Conservation (phyloP, 2,329 filamentous ascomycete genomes). For the Iodosphaeria phyllophila region DNA sequence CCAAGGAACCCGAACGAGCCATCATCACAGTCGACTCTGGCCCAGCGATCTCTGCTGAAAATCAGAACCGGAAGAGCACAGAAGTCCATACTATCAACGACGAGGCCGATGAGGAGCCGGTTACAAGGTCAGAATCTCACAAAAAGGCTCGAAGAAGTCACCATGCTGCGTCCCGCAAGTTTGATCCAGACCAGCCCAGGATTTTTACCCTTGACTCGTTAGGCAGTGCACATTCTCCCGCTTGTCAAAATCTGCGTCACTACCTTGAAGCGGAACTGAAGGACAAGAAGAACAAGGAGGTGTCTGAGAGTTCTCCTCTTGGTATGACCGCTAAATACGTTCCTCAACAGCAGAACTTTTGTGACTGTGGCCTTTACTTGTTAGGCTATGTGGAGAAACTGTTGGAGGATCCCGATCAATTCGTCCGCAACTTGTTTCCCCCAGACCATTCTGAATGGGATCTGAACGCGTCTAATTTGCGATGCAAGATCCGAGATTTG, state of each 20-base stretch:
- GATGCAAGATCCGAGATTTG: conserved; percentile 44
- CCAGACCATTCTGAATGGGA: conserved; percentile 30
- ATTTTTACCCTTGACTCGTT: conserved; percentile 86
- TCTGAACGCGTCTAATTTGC: conserved; percentile 40
- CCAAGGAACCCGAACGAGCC: too few relatives aligned
- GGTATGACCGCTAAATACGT: conserved; percentile 57
- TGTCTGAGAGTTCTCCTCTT: conserved; percentile 8
- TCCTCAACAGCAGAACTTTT: conserved; percentile 66
- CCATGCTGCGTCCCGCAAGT: too few relatives aligned
- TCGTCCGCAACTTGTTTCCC: conserved; percentile 46
- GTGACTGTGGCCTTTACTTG: conserved; percentile 78
- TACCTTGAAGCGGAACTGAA: conserved; percentile 61
- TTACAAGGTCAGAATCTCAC: too few relatives aligned
- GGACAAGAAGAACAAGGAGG: conserved; percentile 29
- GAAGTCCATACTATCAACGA: too few relatives aligned
- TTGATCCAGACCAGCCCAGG: conserved; percentile 35
- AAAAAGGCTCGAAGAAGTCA: too few relatives aligned
- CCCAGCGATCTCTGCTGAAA: too few relatives aligned
- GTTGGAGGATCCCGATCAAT: conserved; percentile 51
- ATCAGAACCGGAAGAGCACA: too few relatives aligned
- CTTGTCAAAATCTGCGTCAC: conserved; percentile 50
- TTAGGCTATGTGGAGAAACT: conserved; percentile 75
- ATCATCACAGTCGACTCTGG: too few relatives aligned
- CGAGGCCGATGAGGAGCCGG: too few relatives aligned
- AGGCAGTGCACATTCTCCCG: conserved; percentile 39